Evolutionary conservation across 495 filamentous ascomycete species (phyloP).

Genomic region (Hypoxylon intermedium): DNA sequence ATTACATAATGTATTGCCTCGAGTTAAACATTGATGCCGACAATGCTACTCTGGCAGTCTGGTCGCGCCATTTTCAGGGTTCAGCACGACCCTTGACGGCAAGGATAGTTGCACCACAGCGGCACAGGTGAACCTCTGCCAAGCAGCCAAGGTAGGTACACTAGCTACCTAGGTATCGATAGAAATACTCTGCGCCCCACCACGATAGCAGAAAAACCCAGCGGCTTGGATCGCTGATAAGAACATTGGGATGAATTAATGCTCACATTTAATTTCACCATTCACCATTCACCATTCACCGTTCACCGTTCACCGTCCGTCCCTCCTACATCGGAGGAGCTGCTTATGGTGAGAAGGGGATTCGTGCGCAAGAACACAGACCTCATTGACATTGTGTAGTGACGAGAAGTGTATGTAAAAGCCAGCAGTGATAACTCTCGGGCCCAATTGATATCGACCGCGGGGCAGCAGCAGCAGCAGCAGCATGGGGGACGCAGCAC

Average conservation of each 20-base stretch:
- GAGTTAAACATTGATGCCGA: too few relatives aligned
- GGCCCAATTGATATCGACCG: conserved; percentile 20
- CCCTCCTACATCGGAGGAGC: conserved; percentile 32
- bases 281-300: conserved; percentile 18
- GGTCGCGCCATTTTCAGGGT: conserved; percentile 10
- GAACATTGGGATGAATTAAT: conserved; percentile 4
- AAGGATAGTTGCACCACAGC: background rate
- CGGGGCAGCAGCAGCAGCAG: conserved; percentile 41
- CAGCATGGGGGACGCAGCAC: conserved; percentile 52
- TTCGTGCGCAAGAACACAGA: background rate
- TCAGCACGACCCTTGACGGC: conserved; percentile 5
- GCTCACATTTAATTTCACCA: background rate
- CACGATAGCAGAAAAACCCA: background rate
- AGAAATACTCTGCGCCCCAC: conserved; percentile 8
- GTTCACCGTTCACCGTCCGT: conserved; percentile 7
- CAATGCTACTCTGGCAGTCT: too few relatives aligned
- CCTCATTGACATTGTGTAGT: background rate
- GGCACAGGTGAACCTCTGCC: too few relatives aligned
- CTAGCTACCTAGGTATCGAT: too few relatives aligned
- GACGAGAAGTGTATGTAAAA: background rate
- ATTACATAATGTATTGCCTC: too few relatives aligned
- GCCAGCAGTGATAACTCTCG: background rate
- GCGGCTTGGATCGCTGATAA: conserved; percentile 15
- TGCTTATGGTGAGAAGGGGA: background rate
- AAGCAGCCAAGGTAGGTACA: too few relatives aligned